A percentile compares a stretch with the other conserved stretches of the same genome.
Conservation (phyloP, 2,329 filamentous ascomycete genomes). For the Escovopsis sp. region DNA sequence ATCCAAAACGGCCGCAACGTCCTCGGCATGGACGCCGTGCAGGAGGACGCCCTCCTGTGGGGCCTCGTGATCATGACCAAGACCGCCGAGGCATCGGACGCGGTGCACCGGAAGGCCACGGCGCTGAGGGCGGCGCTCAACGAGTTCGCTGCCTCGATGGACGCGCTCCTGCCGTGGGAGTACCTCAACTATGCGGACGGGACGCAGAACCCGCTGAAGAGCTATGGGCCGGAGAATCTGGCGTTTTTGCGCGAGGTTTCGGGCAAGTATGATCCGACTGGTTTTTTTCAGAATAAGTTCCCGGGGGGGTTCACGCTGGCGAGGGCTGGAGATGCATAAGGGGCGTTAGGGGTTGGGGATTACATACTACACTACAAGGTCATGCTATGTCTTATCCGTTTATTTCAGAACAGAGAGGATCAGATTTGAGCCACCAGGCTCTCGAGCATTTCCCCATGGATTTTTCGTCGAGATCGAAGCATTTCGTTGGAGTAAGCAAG, state of each 20-base stretch:
- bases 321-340: too few species aligned
- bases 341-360: too few species aligned
- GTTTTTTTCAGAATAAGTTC: constrained; percentile 3
- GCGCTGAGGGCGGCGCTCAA: background rate
- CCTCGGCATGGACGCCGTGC: background rate
- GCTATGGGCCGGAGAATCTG: constrained; percentile 4
- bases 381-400: too few species aligned
- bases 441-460: too few species aligned
- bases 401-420: too few species aligned
- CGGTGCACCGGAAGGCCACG: background rate
- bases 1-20: constrained; percentile 1
- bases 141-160: background rate
- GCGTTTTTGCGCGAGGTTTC: background rate
- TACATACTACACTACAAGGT: too few species aligned
- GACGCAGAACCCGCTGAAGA: constrained; percentile 2
- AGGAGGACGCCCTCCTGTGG: background rate
- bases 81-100: background rate
- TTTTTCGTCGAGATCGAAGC: too few species aligned
- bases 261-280: constrained; percentile 3
- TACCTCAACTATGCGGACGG: constrained; percentile 4
- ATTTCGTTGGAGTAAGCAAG: too few species aligned
- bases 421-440: too few species aligned
- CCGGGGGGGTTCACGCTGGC: constrained; percentile 1
- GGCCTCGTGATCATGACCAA: background rate
- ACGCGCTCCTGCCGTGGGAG: constrained; percentile 1